Evolutionary conservation across 331 rosid species (phyloP).

Genomic region (Malus hybrid): DNA sequence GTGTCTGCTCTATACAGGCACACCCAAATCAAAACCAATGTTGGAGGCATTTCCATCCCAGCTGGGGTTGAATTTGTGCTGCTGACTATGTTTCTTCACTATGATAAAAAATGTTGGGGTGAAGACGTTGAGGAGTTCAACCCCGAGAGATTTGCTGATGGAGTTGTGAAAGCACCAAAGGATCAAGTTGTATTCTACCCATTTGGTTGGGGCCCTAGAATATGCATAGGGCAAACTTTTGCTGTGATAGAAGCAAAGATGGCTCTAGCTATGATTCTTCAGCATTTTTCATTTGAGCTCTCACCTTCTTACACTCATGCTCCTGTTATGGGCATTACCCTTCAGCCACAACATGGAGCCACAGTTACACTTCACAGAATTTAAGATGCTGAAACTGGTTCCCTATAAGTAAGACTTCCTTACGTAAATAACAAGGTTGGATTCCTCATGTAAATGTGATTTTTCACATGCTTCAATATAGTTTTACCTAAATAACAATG

Average conservation of each 20-base stretch:
- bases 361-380: conserved; percentile 23
- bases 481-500: too few species aligned
- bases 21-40: conserved; percentile 6
- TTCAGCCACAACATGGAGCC: conserved; percentile 37
- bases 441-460: too few species aligned
- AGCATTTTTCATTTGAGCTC: conserved; percentile 36
- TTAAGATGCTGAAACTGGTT: not conserved
- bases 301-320: conserved; percentile 45
- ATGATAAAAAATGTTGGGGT: conserved; percentile 30
- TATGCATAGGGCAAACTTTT: conserved; percentile 37
- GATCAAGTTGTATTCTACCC: conserved; percentile 31
- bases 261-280: conserved; percentile 33
- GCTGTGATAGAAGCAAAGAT: conserved; percentile 36
- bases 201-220: conserved; percentile 45
- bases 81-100: conserved; percentile 18
- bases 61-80: conserved; percentile 25
- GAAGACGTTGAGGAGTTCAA: conserved; percentile 23
- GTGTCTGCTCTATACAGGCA: conserved; percentile 1
- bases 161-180: conserved; percentile 27
- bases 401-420: too few species aligned
- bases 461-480: too few species aligned
- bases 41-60: conserved; percentile 18
- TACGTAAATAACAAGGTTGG: too few species aligned
- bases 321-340: conserved; percentile 11
- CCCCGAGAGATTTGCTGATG: conserved; percentile 32